Percentiles rank a stretch among this genome's conserved stretches.
Conservation (phyloP, 1,284 basidiomycete genomes). For the Erythrobasidium hasegawianum region DNA sequence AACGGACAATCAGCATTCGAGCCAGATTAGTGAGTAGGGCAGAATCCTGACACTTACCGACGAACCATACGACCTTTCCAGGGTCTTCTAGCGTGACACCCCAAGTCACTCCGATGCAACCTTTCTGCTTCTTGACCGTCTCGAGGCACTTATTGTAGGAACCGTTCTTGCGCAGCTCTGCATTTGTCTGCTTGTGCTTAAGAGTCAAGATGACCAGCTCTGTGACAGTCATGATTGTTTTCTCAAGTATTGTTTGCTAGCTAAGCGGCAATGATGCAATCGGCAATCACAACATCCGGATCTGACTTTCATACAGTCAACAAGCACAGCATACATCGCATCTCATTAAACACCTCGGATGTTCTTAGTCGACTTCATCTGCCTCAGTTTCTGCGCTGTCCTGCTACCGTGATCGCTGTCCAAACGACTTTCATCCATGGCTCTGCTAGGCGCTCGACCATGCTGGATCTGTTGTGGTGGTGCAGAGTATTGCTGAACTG, state of each 20-base stretch:
- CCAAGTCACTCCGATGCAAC: slow-evolving; percentile 23
- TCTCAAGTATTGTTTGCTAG: not conserved
- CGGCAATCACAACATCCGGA: not conserved
- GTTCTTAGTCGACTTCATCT: slow-evolving; percentile 21
- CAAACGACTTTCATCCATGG: not conserved
- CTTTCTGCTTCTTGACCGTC: slow-evolving; percentile 10
- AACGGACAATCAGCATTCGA: not conserved
- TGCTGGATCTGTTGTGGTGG: not conserved
- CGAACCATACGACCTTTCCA: slow-evolving; percentile 28
- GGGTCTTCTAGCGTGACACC: slow-evolving; percentile 22
- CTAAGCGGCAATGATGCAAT: not conserved
- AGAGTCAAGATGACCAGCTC: slow-evolving; percentile 27
- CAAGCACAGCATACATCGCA: not conserved
- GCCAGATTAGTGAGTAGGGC: not conserved
- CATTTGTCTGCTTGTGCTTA: slow-evolving; percentile 4
- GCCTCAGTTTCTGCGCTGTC: slow-evolving; percentile 28
- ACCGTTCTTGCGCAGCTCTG: slow-evolving; percentile 12
- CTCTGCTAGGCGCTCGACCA: not conserved
- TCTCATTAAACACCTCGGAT: not conserved
- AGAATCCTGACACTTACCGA: slow-evolving; percentile 16
- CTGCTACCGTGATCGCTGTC: slow-evolving; percentile 19
- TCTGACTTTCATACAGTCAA: not conserved
- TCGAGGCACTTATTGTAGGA: not conserved
- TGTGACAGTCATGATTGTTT: not conserved
- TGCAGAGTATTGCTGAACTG: too few species aligned